Evolutionary conservation across 345 rosid species (phyloP).

Genomic region (Citrus glauca): DNA sequence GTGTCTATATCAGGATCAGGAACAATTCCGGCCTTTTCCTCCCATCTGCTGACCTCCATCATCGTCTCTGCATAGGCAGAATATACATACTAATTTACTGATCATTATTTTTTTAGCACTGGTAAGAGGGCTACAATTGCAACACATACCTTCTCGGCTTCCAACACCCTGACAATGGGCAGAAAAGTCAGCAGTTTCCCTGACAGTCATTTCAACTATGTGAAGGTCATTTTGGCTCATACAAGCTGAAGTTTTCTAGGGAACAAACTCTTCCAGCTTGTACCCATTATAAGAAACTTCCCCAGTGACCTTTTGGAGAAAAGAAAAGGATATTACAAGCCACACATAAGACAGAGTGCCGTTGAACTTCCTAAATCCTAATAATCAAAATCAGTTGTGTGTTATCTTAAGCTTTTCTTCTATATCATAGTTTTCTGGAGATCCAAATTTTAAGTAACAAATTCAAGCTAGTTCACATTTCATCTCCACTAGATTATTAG

Average conservation of each 20-base stretch:
- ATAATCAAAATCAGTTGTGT: no score
- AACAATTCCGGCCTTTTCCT: conserved; percentile 18
- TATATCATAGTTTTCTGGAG: no score
- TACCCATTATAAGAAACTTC: conserved; percentile 36
- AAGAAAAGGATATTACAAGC: background rate
- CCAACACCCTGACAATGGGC: conserved; percentile 59
- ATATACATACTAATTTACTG: background rate
- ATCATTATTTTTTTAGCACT: background rate
- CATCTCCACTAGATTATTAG: background rate
- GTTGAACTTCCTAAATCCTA: no score
- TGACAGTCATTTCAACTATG: conserved; percentile 56
- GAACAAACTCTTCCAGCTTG: conserved; percentile 45
- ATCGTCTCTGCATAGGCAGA: conserved; percentile 3
- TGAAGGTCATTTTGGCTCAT: conserved; percentile 52
- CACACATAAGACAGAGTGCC: background rate
- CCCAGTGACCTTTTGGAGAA: background rate
- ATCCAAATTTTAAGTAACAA: no score
- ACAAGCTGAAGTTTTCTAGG: conserved; percentile 56
- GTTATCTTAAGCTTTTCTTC: no score
- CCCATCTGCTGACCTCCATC: conserved; percentile 18
- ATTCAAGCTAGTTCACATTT: background rate
- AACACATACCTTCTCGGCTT: conserved; percentile 29
- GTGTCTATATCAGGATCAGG: conserved; percentile 20
- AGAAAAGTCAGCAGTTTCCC: conserved; percentile 58
- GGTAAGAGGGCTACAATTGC: background rate